Percentiles rank a stretch among this genome's conserved stretches.
phyloP scores from a whole-genome alignment of 352 stramenopile species.

The Pseudoperonospora humuli region DNA sequence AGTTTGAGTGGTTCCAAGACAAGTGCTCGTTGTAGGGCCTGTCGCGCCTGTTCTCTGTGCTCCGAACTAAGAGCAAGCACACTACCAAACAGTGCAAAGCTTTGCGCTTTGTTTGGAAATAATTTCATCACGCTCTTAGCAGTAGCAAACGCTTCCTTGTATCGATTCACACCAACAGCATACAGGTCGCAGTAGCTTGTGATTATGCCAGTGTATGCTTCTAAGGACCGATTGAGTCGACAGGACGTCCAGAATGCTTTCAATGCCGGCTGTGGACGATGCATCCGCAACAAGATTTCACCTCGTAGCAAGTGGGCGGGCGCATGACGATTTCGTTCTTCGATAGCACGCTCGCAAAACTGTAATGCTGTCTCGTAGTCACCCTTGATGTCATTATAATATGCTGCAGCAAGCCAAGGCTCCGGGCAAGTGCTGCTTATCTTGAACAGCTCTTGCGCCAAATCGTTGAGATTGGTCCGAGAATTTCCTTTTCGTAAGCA shows the following conservation, averaged over 20 bases:
- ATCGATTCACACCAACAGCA: conserved; percentile 50
- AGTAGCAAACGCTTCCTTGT: conserved; percentile 64
- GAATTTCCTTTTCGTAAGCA: conserved; percentile 39
- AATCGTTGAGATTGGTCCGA: conserved; percentile 47
- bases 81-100: conserved; percentile 62
- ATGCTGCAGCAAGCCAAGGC: conserved; percentile 67
- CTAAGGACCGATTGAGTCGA: conserved; percentile 48
- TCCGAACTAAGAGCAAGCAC: conserved; percentile 65
- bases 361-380: conserved; percentile 63
- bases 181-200: conserved; percentile 68
- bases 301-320: conserved; percentile 56
- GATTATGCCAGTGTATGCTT: conserved; percentile 67
- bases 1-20: conserved; percentile 54
- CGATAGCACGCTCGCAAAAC: conserved; percentile 62
- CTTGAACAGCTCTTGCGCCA: conserved; percentile 65
- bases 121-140: conserved; percentile 63
- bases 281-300: conserved; percentile 46
- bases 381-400: conserved; percentile 65
- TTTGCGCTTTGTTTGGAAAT: conserved; percentile 60
- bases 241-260: conserved; percentile 56
- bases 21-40: conserved; percentile 55
- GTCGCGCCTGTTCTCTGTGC: conserved; percentile 44
- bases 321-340: conserved; percentile 28
- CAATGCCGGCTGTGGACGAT: conserved; percentile 57
- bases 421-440: conserved; percentile 45